Conservation (phyloP, 1,284 basidiomycete genomes). For the Rhodotorula sp. region DNA sequence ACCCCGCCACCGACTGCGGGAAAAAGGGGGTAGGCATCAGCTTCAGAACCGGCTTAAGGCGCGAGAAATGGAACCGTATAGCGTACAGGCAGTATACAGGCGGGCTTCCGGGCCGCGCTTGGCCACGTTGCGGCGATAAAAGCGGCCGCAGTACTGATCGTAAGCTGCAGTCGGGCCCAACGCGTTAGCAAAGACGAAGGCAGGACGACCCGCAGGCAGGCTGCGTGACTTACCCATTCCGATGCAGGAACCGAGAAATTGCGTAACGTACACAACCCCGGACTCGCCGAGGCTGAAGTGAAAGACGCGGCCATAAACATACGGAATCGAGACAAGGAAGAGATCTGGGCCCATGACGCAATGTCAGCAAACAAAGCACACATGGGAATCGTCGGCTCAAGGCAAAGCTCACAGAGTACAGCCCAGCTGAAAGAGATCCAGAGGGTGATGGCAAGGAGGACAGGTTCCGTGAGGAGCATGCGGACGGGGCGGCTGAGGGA, state of each 20-base stretch:
- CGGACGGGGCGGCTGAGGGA: slow-evolving; percentile 46
- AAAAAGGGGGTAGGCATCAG: not conserved
- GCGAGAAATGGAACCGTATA: not conserved
- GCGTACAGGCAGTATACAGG: slow-evolving; percentile 58
- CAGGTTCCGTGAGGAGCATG: slow-evolving; percentile 41
- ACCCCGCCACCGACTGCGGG: slow-evolving; percentile 16
- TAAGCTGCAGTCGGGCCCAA: not conserved
- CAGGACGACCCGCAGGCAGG: not conserved
- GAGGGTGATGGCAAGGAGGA: slow-evolving; percentile 36
- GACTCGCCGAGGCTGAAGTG: slow-evolving; percentile 33
- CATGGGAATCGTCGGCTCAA: not conserved
- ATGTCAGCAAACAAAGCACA: not conserved
- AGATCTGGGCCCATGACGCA: slow-evolving; percentile 9
- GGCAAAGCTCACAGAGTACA: slow-evolving; percentile 7
- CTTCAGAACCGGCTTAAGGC: too few species aligned
- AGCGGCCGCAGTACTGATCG: slow-evolving; percentile 52
- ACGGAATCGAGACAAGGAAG: slow-evolving; percentile 32
- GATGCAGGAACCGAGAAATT: slow-evolving; percentile 30
- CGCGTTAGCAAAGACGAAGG: not conserved
- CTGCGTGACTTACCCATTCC: slow-evolving; percentile 22
- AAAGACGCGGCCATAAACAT: slow-evolving; percentile 26
- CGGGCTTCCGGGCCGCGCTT: slow-evolving; percentile 69
- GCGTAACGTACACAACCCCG: slow-evolving; percentile 35
- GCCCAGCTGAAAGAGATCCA: slow-evolving; percentile 28
- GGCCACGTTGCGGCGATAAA: slow-evolving; percentile 52